Conservation (phyloP, 805 yeast species). For the Lipomyces japonicus region DNA sequence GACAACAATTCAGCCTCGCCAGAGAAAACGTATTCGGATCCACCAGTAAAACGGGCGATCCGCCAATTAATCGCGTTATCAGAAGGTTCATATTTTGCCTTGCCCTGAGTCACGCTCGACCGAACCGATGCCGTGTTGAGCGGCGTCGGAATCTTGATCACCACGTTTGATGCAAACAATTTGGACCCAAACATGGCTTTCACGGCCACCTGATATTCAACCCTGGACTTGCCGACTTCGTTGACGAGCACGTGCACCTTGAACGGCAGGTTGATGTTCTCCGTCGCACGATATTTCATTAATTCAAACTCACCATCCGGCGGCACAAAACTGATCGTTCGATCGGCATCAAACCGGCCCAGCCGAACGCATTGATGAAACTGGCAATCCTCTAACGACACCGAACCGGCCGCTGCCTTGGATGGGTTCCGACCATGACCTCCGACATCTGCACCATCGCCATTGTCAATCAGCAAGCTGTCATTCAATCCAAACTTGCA, state of each 20-base stretch:
- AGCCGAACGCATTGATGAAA: slow-evolving; percentile 79
- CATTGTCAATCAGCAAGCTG: slow-evolving; percentile 37
- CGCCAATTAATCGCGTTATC: slow-evolving; percentile 67
- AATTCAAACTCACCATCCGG: slow-evolving; percentile 80
- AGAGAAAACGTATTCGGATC: slow-evolving; percentile 56
- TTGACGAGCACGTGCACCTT: slow-evolving; percentile 55
- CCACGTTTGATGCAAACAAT: slow-evolving; percentile 59
- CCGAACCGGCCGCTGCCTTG: slow-evolving; percentile 47
- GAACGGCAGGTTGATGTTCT: slow-evolving; percentile 68
- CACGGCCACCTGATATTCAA: slow-evolving; percentile 58
- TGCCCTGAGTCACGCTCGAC: slow-evolving; percentile 53
- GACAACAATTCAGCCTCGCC: slow-evolving; percentile 48
- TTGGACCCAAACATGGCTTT: slow-evolving; percentile 56
- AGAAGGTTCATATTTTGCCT: slow-evolving; percentile 62
- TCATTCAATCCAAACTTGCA: slow-evolving; percentile 79
- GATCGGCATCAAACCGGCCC: slow-evolving; percentile 58
- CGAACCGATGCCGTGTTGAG: slow-evolving; percentile 51
- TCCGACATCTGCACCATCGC: slow-evolving; percentile 28
- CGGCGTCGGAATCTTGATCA: slow-evolving; percentile 67
- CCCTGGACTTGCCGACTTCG: slow-evolving; percentile 42
- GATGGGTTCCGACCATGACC: slow-evolving; percentile 33
- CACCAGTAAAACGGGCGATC: slow-evolving; percentile 63
- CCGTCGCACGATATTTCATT: slow-evolving; percentile 61
- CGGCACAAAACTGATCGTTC: slow-evolving; percentile 68
- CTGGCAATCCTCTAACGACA: slow-evolving; percentile 66